phyloP scores from a whole-genome alignment of 352 stramenopile species.

The Pythium grandisporangium region DNA sequence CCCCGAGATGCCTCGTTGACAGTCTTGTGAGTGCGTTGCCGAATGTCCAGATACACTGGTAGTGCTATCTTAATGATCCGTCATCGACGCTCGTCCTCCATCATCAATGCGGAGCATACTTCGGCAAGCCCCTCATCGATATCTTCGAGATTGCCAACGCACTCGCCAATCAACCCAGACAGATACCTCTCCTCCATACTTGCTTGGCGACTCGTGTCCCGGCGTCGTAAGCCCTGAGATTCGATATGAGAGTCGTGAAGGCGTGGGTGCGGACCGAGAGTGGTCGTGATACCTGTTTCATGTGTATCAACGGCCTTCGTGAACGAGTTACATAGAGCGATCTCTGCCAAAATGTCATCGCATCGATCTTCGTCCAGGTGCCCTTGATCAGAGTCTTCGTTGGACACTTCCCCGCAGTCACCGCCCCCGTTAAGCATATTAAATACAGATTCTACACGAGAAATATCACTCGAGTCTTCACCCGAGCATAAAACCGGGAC shows the following conservation, averaged over 20 bases:
- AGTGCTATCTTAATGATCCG: constrained; percentile 16
- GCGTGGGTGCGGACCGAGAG: no score
- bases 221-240: neutral
- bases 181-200: constrained; percentile 9
- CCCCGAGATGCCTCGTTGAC: constrained; percentile 1
- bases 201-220: constrained; percentile 1
- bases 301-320: no score
- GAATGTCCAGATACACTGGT: constrained; percentile 20
- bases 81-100: constrained; percentile 1
- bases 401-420: neutral
- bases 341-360: no score
- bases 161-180: constrained; percentile 6
- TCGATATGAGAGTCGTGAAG: neutral
- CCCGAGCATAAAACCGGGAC: no score
- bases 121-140: constrained; percentile 7
- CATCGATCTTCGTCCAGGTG: no score
- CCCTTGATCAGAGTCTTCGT: no score
- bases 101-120: constrained; percentile 2
- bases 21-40: neutral
- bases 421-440: neutral
- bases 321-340: no score
- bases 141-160: constrained; percentile 6
- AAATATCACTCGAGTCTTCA: no score
- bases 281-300: no score
- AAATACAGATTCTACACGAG: no score